Conservation (phyloP, 495 filamentous ascomycete genomes). For the Amphirosellinia nigrospora region DNA sequence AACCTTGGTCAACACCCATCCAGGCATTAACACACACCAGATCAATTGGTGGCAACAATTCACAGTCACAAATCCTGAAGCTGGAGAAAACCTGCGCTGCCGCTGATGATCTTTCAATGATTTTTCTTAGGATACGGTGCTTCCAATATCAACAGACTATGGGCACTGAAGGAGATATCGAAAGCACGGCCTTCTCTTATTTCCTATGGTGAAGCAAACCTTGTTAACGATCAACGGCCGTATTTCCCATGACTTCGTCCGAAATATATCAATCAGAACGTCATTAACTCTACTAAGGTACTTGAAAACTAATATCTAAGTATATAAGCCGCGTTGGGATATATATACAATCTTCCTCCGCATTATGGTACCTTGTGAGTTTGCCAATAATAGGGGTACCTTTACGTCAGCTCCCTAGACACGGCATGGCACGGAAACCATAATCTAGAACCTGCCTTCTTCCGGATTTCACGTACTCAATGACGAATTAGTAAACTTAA, state of each 20-base stretch:
- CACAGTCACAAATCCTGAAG: not conserved
- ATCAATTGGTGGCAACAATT: not conserved
- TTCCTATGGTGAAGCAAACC: no score
- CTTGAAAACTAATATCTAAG: no score
- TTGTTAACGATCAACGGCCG: no score
- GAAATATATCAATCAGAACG: no score
- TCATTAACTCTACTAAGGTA: no score
- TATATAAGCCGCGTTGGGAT: no score
- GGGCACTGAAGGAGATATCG: no score
- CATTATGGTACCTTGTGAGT: not conserved
- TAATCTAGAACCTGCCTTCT: not conserved
- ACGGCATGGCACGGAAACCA: not conserved
- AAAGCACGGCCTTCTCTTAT: no score
- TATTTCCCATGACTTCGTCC: no score
- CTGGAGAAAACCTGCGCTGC: not conserved
- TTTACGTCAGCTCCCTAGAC: not conserved
- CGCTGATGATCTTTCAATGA: no score
- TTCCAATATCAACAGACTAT: not conserved
- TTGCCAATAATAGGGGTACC: no score
- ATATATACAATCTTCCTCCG: no score
- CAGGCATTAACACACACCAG: not conserved
- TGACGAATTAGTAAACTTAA: not conserved
- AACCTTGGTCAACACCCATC: not conserved
- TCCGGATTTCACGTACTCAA: not conserved
- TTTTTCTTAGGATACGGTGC: not conserved